Evolutionary conservation across 2,329 filamentous ascomycete genomes (phyloP).

Genomic region (Sphaceloma murrayae): DNA sequence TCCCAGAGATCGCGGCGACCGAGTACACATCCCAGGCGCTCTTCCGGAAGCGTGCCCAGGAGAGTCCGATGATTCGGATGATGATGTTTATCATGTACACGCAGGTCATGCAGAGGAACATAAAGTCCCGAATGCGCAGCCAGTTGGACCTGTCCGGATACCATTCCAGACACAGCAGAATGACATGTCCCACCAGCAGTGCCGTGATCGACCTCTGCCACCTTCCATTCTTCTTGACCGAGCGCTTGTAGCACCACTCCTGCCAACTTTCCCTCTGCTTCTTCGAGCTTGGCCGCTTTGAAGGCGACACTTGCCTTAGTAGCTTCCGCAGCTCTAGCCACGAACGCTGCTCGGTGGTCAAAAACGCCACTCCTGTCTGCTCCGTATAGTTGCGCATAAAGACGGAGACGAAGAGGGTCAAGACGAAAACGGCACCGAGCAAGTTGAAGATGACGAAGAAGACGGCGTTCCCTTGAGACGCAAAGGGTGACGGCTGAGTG

Average conservation of each 20-base stretch:
- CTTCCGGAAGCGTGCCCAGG: slow-evolving; percentile 81
- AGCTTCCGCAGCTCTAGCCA: slow-evolving; percentile 94
- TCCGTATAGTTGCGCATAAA: slow-evolving; percentile 99
- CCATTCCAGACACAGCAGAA: slow-evolving; percentile 77
- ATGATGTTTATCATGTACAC: slow-evolving; percentile 74
- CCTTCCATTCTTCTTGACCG: slow-evolving; percentile 83
- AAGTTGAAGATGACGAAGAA: slow-evolving; percentile 98
- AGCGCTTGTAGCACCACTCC: slow-evolving; percentile 88
- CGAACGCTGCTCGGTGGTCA: slow-evolving; percentile 90
- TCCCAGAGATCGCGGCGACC: slow-evolving; percentile 65
- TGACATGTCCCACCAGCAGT: slow-evolving; percentile 70
- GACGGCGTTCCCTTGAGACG: slow-evolving; percentile 72
- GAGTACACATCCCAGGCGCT: slow-evolving; percentile 96
- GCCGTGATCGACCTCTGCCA: slow-evolving; percentile 81
- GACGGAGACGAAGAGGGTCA: slow-evolving; percentile 95
- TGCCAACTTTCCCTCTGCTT: slow-evolving; percentile 65
- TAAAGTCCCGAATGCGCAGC: slow-evolving; percentile 58
- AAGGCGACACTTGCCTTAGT: slow-evolving; percentile 83
- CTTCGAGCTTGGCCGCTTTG: slow-evolving; percentile 77
- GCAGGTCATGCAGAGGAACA: slow-evolving; percentile 74
- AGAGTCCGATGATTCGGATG: slow-evolving; percentile 77
- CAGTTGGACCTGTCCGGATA: slow-evolving; percentile 64
- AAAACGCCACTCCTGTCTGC: slow-evolving; percentile 90
- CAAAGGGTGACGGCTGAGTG: slow-evolving; percentile 59
- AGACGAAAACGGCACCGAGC: slow-evolving; percentile 86